These are phyloP conservation scores for Boletus eberwhitei DNA, from an alignment of 768 basidiomycete species.

Conservation along the genomic window DNA sequence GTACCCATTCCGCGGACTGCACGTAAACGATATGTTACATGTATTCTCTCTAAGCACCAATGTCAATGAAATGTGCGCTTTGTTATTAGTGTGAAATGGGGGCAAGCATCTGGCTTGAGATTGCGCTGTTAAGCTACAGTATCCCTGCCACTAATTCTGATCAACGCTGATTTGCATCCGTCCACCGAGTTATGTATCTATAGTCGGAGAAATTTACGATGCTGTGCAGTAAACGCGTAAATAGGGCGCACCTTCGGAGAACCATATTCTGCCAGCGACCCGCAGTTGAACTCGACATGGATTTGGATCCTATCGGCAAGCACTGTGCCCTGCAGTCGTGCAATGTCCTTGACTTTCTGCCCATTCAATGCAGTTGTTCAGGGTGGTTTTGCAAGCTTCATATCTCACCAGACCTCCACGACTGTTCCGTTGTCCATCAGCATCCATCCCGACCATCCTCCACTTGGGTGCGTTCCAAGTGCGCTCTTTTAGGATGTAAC, in stretches of 20 bases:
- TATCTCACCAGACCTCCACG: slow-evolving; percentile 55
- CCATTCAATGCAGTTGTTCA: slow-evolving; percentile 65
- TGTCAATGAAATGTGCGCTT: neutral
- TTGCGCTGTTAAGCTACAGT: no score
- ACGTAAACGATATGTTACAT: slow-evolving; percentile 4
- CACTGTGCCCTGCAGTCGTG: slow-evolving; percentile 64
- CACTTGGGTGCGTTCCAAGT: slow-evolving; percentile 40
- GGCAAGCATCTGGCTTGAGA: neutral
- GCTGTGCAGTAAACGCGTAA: no score
- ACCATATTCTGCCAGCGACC: no score
- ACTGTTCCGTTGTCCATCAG: slow-evolving; percentile 38
- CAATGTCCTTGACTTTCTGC: slow-evolving; percentile 68
- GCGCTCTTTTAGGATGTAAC: slow-evolving; percentile 48
- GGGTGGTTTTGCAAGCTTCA: slow-evolving; percentile 63
- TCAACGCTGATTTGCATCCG: no score
- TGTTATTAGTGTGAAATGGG: neutral
- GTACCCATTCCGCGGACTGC: slow-evolving; percentile 4
- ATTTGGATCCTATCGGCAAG: slow-evolving; percentile 54
- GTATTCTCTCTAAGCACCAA: slow-evolving; percentile 9
- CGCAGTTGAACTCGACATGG: slow-evolving; percentile 23
- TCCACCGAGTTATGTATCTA: neutral
- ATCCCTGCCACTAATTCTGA: no score
- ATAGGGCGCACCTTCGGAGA: no score
- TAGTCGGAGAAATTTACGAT: no score
- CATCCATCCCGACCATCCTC: neutral